These are phyloP conservation scores for Nakaseomyces nivariensis DNA, from an alignment of 1,139 yeast genomes.

Conservation along the genomic window DNA sequence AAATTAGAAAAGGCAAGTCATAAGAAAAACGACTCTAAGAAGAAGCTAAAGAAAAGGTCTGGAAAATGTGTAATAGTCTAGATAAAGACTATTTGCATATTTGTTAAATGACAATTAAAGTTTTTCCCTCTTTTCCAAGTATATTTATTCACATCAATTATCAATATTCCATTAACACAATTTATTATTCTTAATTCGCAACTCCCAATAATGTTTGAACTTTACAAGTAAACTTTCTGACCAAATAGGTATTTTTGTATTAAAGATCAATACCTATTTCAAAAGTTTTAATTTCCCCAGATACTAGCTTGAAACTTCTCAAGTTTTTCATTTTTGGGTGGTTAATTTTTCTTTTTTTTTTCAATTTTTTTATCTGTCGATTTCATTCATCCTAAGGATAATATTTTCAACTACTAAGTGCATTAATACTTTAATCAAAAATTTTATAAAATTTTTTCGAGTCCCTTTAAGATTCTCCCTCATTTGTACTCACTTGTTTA, in stretches of 20 bases:
- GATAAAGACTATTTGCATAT: background rate
- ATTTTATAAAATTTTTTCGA: too few species aligned
- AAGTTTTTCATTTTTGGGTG: too few species aligned
- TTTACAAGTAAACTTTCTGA: background rate
- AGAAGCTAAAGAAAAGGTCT: background rate
- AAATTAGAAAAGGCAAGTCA: background rate
- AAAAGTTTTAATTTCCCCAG: too few species aligned
- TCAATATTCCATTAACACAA: background rate
- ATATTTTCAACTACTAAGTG: too few species aligned
- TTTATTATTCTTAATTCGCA: background rate
- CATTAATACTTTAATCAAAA: too few species aligned
- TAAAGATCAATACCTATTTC: too few species aligned
- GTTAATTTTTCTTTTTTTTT: too few species aligned
- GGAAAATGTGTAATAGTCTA: constrained; percentile 1
- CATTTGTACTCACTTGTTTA: too few species aligned
- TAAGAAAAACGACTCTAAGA: background rate
- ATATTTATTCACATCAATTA: background rate
- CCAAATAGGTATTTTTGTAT: too few species aligned
- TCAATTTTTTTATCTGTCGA: too few species aligned
- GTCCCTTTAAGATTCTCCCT: too few species aligned
- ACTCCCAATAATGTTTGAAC: background rate
- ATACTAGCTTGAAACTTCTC: too few species aligned
- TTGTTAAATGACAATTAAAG: background rate
- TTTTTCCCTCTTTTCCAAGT: background rate
- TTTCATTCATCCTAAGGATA: background rate